A percentile compares a stretch with the other conserved stretches of the same genome.
Evolutionary conservation across 192 early-diverging fungal genomes (phyloP).

Genomic region (Coemansia aciculifera): DNA sequence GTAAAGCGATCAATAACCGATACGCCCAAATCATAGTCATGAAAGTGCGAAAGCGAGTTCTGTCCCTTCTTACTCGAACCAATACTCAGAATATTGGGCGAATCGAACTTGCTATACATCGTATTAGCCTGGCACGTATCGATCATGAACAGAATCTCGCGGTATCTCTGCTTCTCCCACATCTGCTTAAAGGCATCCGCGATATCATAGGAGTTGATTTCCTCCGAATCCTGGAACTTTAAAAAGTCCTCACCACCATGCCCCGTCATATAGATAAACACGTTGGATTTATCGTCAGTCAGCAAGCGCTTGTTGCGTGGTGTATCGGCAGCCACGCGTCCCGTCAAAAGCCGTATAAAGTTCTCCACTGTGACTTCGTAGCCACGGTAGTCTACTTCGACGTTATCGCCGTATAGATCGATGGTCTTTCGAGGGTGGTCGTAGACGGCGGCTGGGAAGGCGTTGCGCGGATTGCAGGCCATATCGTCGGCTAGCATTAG

Average conservation of each 20-base stretch:
- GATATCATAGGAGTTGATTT: slow-evolving; percentile 93
- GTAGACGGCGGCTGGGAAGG: slow-evolving; percentile 88
- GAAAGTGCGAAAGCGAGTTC: slow-evolving; percentile 82
- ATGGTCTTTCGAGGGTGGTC: slow-evolving; percentile 79
- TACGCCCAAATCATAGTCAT: slow-evolving; percentile 91
- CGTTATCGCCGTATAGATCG: slow-evolving; percentile 95
- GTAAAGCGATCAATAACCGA: slow-evolving; percentile 98
- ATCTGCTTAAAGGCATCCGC: slow-evolving; percentile 98
- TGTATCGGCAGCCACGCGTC: slow-evolving; percentile 78
- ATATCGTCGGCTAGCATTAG: slow-evolving; percentile 99
- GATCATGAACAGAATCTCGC: slow-evolving; percentile 98
- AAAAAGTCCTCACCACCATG: slow-evolving; percentile 98
- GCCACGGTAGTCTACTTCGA: slow-evolving; percentile 98
- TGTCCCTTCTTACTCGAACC: slow-evolving; percentile 84
- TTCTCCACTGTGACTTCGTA: slow-evolving; percentile 99
- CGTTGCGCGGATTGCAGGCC: slow-evolving; percentile 96
- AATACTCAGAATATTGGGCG: slow-evolving; percentile 91
- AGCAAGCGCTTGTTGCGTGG: slow-evolving; percentile 92
- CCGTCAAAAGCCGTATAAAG: slow-evolving; percentile 92
- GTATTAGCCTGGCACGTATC: slow-evolving; percentile 99
- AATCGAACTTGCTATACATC: slow-evolving; percentile 90
- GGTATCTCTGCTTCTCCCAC: slow-evolving; percentile 94
- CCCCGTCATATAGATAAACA: slow-evolving; percentile 98
- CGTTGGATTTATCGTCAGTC: slow-evolving; percentile 94
- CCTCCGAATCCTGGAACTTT: slow-evolving; percentile 99